phyloP scores from a whole-genome alignment of 2,329 filamentous ascomycete genomes.

The Colletotrichum paranaense region DNA sequence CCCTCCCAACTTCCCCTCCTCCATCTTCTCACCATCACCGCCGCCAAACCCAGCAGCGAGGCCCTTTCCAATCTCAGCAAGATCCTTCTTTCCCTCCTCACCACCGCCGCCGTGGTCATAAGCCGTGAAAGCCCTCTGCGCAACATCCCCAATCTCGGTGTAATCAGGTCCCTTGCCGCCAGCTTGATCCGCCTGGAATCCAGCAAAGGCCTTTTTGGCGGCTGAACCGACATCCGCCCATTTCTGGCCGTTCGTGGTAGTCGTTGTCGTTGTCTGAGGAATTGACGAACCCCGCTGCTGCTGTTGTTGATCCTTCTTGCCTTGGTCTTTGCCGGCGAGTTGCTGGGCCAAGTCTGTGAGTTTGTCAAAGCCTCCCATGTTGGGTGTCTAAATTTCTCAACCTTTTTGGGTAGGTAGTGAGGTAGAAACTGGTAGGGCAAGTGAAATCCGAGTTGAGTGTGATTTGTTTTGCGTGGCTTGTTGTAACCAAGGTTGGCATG shows the following conservation, averaged over 20 bases:
- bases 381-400: background rate
- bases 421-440: background rate
- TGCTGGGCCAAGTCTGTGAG: conserved; percentile 38
- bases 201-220: conserved; percentile 30
- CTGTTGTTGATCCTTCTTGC: conserved; percentile 14
- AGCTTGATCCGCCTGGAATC: conserved; percentile 28
- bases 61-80: conserved; percentile 32
- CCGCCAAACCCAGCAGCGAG: background rate
- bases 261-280: background rate
- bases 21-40: background rate
- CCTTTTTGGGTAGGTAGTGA: background rate
- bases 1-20: background rate
- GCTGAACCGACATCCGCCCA: conserved; percentile 31
- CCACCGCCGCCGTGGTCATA: conserved; percentile 36
- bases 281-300: background rate
- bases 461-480: background rate
- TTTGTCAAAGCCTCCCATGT: conserved; percentile 41
- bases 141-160: conserved; percentile 33
- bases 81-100: conserved; percentile 13
- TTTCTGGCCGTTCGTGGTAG: background rate
- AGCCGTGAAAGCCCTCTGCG: conserved; percentile 43
- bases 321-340: conserved; percentile 36
- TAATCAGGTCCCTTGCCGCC: conserved; percentile 34
- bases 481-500: background rate
- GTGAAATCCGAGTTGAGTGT: background rate